Evolutionary conservation across 2,329 filamentous ascomycete genomes (phyloP), one percentile per base, ranked within the genome.

Genomic region (Cercospora sesami): DNA sequence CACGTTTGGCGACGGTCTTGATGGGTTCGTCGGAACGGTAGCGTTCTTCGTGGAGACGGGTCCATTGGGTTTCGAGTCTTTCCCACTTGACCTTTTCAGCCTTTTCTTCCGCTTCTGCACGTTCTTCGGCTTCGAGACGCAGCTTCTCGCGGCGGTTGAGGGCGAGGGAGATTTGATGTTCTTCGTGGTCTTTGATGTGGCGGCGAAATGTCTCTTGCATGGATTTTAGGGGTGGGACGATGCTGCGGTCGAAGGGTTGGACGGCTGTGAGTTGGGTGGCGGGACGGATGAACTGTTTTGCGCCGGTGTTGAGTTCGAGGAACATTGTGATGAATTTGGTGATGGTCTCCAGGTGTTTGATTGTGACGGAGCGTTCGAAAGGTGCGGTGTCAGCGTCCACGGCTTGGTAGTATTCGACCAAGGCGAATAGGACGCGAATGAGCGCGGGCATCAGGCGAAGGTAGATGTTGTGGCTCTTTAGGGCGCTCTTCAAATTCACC

Each of bases 361-460:
- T 68, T 5, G 68, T 69, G 28, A 74, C 67, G n/a, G 64, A 53
- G 31, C 55, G 23, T 14, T 60, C 63, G 7, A 2, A 14, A 2
- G 28, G 63, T 23, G 48, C 66, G 4, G 62, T 28, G 2, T 51
- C 14, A 14, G 42, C 51, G 57, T 75, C 74, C 6, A 66, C 66
- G 5, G 18, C 59, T 36, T 68, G 64, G 65, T 73, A 76, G 61
- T 60, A 64, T 12, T 63, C 53, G 2, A 75, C 28, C 14, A 68
- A 66, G 3, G 57, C 51, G 28, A 60, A 53, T 5, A 78, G 65
- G 0, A 76, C 66, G 30, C 60, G 59, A 2, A 75, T 63, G 5
- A 79, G 69, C 10, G 65, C 64, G 8, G 74, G 75, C 16, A 78
- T 66, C 14, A 77, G 60, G 60, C 73, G 69, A 33, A 70, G 67